Evolutionary conservation across 164 flowering plant genomes (phyloP).

Genomic region (Sextonia rubra): DNA sequence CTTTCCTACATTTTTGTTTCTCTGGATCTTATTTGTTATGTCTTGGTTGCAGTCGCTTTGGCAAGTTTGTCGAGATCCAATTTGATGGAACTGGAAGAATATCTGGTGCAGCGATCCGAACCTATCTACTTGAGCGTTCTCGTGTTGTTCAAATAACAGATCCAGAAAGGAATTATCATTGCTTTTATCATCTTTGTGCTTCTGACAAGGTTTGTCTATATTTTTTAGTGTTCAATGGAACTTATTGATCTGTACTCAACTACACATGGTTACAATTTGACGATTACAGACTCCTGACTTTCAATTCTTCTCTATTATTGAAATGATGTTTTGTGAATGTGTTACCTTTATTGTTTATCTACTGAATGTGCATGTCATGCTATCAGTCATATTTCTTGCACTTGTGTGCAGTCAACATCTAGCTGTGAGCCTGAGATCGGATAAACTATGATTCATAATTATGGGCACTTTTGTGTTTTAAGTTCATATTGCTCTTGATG

Average conservation of each 20-base stretch:
- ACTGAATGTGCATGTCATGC: not conserved
- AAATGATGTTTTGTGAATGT: not conserved
- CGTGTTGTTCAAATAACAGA: conserved; percentile 96
- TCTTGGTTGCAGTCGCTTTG: conserved; percentile 74
- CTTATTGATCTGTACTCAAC: not conserved
- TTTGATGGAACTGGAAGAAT: conserved; percentile 90
- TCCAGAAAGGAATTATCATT: conserved; percentile 94
- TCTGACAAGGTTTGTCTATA: conserved; percentile 73
- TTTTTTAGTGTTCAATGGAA: not conserved
- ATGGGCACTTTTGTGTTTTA: not conserved
- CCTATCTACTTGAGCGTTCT: conserved; percentile 88
- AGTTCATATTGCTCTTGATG: not conserved
- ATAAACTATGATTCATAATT: not conserved
- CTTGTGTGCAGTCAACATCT: not conserved
- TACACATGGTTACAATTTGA: not conserved
- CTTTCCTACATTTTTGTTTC: not conserved
- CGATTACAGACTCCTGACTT: not conserved
- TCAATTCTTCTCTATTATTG: not conserved
- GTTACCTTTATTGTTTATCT: too few relatives aligned
- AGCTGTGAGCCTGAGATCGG: not conserved
- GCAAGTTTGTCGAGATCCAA: conserved; percentile 96
- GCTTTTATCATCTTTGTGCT: conserved; percentile 95
- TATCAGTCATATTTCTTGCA: not conserved
- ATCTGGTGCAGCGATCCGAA: conserved; percentile 99
- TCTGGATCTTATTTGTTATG: not conserved